phyloP scores from a whole-genome alignment of 2,329 filamentous ascomycete species.

The Leptographium wingfieldii region DNA sequence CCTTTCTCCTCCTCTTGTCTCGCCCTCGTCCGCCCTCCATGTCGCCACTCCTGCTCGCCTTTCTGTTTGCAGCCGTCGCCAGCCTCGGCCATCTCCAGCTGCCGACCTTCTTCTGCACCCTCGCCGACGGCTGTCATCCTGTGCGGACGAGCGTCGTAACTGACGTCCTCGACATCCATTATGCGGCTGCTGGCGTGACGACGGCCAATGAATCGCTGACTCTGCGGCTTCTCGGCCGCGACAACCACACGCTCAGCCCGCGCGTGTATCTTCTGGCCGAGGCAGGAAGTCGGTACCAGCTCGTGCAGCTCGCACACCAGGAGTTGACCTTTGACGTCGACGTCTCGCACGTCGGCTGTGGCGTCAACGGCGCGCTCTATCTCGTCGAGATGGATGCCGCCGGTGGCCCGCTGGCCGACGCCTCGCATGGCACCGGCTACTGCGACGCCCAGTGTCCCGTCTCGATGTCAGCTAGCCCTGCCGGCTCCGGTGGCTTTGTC shows the following conservation, averaged over 20 bases:
- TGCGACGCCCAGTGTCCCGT: constrained; percentile 34
- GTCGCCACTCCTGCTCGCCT: not conserved
- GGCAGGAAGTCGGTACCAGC: constrained; percentile 29
- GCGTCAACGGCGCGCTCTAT: constrained; percentile 51
- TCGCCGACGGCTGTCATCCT: constrained; percentile 12
- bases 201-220: constrained; percentile 13
- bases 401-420: constrained; percentile 43
- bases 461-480: constrained; percentile 24
- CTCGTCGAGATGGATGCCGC: constrained; percentile 47
- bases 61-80: not conserved
- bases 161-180: constrained; percentile 26
- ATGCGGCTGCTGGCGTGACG: constrained; percentile 19
- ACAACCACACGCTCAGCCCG: constrained; percentile 17
- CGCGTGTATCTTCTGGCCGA: constrained; percentile 43
- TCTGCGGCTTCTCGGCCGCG: constrained; percentile 13
- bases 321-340: constrained; percentile 55
- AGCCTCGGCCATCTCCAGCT: constrained; percentile 14
- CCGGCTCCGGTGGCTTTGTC: constrained; percentile 10
- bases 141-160: constrained; percentile 14
- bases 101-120: constrained; percentile 15
- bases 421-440: constrained; percentile 24
- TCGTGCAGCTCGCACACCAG: constrained; percentile 42
- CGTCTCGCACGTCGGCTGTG: constrained; percentile 47
- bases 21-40: not conserved
- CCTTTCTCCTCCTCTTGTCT: too few species aligned